Evolutionary conservation across 176 grass and related monocot genomes (phyloP), one percentile per base, ranked within the genome.

Genomic region (Aechmea fasciata): DNA sequence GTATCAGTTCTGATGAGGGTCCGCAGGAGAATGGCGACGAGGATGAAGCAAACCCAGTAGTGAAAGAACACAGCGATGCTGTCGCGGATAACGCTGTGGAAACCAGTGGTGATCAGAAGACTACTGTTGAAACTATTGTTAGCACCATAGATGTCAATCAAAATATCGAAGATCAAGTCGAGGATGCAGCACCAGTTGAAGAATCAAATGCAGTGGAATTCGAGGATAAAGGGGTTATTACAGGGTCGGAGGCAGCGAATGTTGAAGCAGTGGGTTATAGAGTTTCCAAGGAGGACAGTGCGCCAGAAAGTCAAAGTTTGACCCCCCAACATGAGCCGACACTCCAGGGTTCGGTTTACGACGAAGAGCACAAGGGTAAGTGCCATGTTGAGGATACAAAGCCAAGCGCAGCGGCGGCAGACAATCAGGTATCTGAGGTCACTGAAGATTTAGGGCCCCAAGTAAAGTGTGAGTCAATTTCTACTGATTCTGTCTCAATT

Each of bases 371-470:
- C 0, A 13, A 70, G 53, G 80, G 83, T 65, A 66, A 64, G 14
- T 3, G 1, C 59, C 41, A 23, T 13, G 66, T 23, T 50, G 67
- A 41, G 57, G 75, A 81, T 15, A 66, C 12, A 29, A 69, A 71
- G 14, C 15, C 15, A 24, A 62, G 59, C 69, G 10, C 62, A 65
- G 69, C 81, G 50, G 79, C 88, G 66, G 52, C 80, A 81, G 68
- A 81, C 25, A 72, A 99, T 77, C 95, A 99, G 95, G 90, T 94
- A 96, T 75, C 85, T 80, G 87, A 84, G 95, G 85, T 88, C 86
- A 87, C 77, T 75, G 79, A 71, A 79, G 84, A 92, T 83, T 88
- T 92, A 85, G 87, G 87, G 78, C 90, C 85, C 83, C 89, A 87
- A 85, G 69, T 88, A 85, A 91, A 88, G 80, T 80, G 75, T 91